These are phyloP conservation scores for Camellia japonica DNA, from an alignment of 148 eudicot species.

Conservation along the genomic window DNA sequence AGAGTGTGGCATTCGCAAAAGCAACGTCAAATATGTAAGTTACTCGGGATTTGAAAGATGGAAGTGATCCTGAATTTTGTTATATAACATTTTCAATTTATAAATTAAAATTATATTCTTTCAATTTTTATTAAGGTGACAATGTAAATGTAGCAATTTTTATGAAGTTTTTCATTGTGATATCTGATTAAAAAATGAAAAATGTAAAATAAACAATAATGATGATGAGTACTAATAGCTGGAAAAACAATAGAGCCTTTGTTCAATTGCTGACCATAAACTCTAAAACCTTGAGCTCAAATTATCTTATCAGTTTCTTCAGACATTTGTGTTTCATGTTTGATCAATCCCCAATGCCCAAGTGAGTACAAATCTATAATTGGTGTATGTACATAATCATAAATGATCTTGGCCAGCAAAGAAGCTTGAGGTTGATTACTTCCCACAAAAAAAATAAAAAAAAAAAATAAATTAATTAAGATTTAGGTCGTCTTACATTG, in stretches of 20 bases:
- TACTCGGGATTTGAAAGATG: constrained; percentile 1
- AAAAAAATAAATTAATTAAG: too few relatives aligned
- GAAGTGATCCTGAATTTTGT: background rate
- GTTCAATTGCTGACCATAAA: background rate
- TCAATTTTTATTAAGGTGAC: background rate
- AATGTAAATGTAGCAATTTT: background rate
- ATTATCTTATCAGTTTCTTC: too few relatives aligned
- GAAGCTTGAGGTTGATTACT: too few relatives aligned
- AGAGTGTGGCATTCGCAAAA: constrained; percentile 54
- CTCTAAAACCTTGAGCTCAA: background rate
- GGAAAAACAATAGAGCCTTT: background rate
- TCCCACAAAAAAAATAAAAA: too few relatives aligned
- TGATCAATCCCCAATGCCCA: too few relatives aligned
- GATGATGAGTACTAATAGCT: background rate
- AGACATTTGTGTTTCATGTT: too few relatives aligned
- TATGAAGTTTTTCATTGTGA: background rate
- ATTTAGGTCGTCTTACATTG: too few relatives aligned
- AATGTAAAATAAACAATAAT: too few relatives aligned
- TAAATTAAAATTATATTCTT: background rate
- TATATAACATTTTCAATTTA: background rate
- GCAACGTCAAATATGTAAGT: constrained; percentile 16
- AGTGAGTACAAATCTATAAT: too few relatives aligned
- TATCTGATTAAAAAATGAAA: background rate
- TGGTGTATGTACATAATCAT: too few relatives aligned
- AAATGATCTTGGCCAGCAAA: too few relatives aligned